Evolutionary conservation across 2,329 filamentous ascomycete genomes (phyloP).

Genomic region (Ophiostoma piceae): DNA sequence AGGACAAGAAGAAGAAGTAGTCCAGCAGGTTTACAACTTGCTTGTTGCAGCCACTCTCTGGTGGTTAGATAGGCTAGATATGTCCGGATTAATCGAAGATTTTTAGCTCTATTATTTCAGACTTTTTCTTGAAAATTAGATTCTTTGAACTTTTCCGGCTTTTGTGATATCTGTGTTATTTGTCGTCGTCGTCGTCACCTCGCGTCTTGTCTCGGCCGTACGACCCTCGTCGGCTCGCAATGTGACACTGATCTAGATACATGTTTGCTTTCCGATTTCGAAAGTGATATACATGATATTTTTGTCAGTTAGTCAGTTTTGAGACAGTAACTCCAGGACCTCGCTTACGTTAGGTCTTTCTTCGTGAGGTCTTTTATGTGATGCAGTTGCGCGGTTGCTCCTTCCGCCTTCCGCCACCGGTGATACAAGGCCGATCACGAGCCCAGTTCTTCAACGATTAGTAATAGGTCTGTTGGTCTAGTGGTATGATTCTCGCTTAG

Average conservation of each 20-base stretch:
- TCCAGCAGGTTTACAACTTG: no score
- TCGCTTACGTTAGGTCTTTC: not conserved
- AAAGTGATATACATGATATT: not conserved
- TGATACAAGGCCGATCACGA: not conserved
- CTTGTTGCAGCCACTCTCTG: not conserved
- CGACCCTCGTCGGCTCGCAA: not conserved
- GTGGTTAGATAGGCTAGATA: not conserved
- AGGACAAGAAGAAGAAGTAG: not conserved
- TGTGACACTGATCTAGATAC: not conserved
- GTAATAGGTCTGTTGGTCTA: constrained; percentile 39
- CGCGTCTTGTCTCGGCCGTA: constrained; percentile 11
- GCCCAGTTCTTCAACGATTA: not conserved
- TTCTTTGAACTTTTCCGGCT: not conserved
- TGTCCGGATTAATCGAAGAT: not conserved
- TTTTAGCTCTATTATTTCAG: no score
- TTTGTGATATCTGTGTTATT: not conserved
- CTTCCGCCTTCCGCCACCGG: not conserved
- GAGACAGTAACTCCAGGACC: not conserved
- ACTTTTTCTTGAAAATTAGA: not conserved
- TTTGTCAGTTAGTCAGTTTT: not conserved
- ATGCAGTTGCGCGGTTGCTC: not conserved
- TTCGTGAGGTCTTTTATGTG: not conserved
- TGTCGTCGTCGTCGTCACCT: not conserved
- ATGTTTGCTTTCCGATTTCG: not conserved
- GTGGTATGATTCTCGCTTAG: constrained; percentile 64